Evolutionary conservation across 164 flowering plant species (phyloP).

Genomic region (grape (Vitis vinifera)): ASM3070453v1 NC_081812.1:14648001-14648500

Average conservation of each 20-base stretch:
- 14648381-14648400: neutral
- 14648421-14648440: constrained; percentile 76
- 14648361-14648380: neutral
- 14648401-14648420: constrained; percentile 11
- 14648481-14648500: constrained; percentile 85
- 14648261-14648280: neutral
- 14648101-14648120: neutral
- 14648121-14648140: neutral
- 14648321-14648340: neutral
- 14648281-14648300: neutral
- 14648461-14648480: constrained; percentile 94
- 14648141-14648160: neutral
- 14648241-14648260: neutral
- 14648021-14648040: too few relatives aligned
- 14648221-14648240: neutral
- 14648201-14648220: neutral
- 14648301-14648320: neutral
- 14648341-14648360: neutral
- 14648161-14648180: neutral
- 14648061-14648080: too few relatives aligned
- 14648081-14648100: too few relatives aligned
- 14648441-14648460: constrained; percentile 46
- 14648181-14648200: neutral
- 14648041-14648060: too few relatives aligned
- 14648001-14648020: too few relatives aligned